Base-by-base conservation (phyloP, 495 filamentous ascomycete species). In the Saxophila tyrrhenica region DNA sequence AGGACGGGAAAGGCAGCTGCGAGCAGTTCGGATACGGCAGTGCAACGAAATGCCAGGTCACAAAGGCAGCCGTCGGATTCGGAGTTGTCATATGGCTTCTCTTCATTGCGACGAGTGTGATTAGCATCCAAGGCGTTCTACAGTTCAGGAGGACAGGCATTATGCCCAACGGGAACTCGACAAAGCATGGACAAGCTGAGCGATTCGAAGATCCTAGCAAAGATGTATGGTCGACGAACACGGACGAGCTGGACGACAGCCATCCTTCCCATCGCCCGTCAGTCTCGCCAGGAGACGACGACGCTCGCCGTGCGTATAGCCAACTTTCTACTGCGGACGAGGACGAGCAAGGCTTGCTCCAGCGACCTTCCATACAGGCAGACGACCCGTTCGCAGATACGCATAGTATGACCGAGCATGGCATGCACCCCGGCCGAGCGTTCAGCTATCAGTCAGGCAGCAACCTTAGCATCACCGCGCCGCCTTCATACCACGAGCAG, bases 11-110 rank as follows among this genome's bases (percentile, higher is more conserved):
- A n/a, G 75, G 74, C 48, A 61, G 58, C 22, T 79, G 77, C 61
- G 70, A 72, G 35, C 71, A 70, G 23, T 83, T 78, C 67, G 73
- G 67, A 2, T 81, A 73, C 44, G 35, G 35, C 35, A 39, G 35
- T 39, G 35, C 8, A 39, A 16, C 35, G 16, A 81, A 77, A 46
- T 96, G 91, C 69, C 73, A 73, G 17, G 65, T 90, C 47, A 89
- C 86, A 73, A 84, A 85, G 50, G 84, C 81, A 15, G 81, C 82
- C 15, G 82, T 87, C n/a, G 87, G 80, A 16, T 70, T 95, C 20
- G 87, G 81, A 0, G 79, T 92, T 32, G 76, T 94, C 32, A 80
- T 94, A 66, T 87, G 88, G 68, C 65, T 95, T 29, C 75, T 86
- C 59, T 95, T 89, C 71, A 66, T 76, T 55, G 64, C 77, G 11